A percentile compares a stretch with the other conserved stretches of the same genome.
Evolutionary conservation across 1,139 yeast species (phyloP).

Genomic region (Blastobotrys malaysiensis): DNA sequence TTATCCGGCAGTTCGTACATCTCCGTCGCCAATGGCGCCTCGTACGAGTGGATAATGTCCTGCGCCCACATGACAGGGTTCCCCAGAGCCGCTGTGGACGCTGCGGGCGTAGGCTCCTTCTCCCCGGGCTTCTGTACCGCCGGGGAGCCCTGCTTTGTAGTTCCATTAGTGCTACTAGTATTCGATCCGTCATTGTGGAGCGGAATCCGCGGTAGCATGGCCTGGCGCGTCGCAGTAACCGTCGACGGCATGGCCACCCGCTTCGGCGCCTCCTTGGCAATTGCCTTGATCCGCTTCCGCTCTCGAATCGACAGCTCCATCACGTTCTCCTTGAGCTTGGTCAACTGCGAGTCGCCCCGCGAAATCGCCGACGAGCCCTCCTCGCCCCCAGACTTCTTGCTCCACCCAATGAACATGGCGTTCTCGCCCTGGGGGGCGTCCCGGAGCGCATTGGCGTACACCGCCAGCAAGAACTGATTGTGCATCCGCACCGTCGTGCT

Average conservation of each 20-base stretch:
- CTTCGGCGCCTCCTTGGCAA: slow-evolving; percentile 69
- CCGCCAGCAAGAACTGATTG: slow-evolving; percentile 73
- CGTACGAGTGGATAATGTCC: slow-evolving; percentile 85
- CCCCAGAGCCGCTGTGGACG: slow-evolving; percentile 5
- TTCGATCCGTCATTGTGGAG: slow-evolving; percentile 44
- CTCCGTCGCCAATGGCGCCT: slow-evolving; percentile 76
- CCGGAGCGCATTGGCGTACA: slow-evolving; percentile 76
- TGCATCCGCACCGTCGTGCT: slow-evolving; percentile 53
- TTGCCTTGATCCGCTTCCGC: slow-evolving; percentile 74
- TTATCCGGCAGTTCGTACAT: slow-evolving; percentile 78
- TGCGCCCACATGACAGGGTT: slow-evolving; percentile 81
- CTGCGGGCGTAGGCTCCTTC: background rate
- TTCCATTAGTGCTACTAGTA: slow-evolving; percentile 20
- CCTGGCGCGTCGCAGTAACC: slow-evolving; percentile 75
- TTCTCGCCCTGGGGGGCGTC: slow-evolving; percentile 61
- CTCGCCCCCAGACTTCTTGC: slow-evolving; percentile 37
- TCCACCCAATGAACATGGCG: slow-evolving; percentile 41
- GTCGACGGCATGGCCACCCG: slow-evolving; percentile 70
- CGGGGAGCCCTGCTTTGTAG: slow-evolving; percentile 13
- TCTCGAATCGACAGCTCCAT: slow-evolving; percentile 84
- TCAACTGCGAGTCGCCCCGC: slow-evolving; percentile 52
- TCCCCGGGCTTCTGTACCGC: slow-evolving; percentile 4
- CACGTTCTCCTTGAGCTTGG: slow-evolving; percentile 75
- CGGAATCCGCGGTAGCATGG: slow-evolving; percentile 84
- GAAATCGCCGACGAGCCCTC: background rate